These are phyloP conservation scores for Rutstroemia sp. DNA, from an alignment of 2,329 filamentous ascomycete species.

Conservation along the genomic window DNA sequence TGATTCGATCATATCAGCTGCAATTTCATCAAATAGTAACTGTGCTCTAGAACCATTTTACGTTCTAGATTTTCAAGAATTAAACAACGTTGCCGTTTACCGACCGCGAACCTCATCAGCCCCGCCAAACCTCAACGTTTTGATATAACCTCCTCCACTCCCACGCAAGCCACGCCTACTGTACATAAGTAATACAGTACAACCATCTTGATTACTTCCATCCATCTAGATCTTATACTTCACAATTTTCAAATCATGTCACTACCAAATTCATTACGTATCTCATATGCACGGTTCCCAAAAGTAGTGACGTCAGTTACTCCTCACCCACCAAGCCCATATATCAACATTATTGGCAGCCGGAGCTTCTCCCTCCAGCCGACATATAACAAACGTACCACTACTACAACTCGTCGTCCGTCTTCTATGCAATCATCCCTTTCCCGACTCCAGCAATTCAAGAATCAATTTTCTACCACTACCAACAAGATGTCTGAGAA, in stretches of 20 bases:
- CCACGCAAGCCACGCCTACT: too few species aligned
- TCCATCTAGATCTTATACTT: too few species aligned
- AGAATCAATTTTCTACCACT: neutral
- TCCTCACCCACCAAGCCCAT: neutral
- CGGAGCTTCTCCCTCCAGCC: neutral
- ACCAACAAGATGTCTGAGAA: conserved; percentile 17
- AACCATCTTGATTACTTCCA: too few species aligned
- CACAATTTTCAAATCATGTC: neutral
- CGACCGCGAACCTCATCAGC: too few species aligned
- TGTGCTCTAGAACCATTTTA: too few species aligned
- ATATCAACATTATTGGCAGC: neutral
- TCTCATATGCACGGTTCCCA: neutral
- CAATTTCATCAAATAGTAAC: too few species aligned
- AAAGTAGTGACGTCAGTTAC: conserved; percentile 2
- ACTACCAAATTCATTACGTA: conserved; percentile 2
- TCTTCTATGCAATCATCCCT: neutral
- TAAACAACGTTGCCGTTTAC: too few species aligned
- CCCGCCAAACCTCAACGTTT: too few species aligned
- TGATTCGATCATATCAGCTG: too few species aligned
- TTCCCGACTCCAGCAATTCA: neutral
- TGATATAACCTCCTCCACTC: too few species aligned
- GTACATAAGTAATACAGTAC: too few species aligned
- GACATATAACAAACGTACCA: neutral
- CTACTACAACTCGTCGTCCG: neutral
- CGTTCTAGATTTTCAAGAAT: too few species aligned